Evolutionary conservation across 2,329 filamentous ascomycete genomes (phyloP), one percentile per base, ranked within the genome.

Genomic region (Hymenoscyphus occultus): DNA sequence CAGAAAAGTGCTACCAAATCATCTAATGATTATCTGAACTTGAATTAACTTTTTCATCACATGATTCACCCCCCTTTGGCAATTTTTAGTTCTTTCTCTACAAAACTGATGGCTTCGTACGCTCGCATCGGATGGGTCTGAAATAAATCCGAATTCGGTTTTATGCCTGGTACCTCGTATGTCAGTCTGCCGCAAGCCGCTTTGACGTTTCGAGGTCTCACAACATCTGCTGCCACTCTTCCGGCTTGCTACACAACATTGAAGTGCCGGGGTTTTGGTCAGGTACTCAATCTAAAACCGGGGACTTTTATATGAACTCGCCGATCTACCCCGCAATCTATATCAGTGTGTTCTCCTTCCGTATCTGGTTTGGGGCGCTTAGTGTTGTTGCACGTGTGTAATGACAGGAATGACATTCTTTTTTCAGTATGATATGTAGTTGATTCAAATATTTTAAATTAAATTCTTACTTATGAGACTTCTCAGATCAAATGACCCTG

Each of bases 241-340:
- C 45, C 45, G 19, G n/a, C 22, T 4, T 51, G 19, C 45, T 51
- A 54, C 48, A 54, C 48, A 54, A 54, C 48, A 54, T 54, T 28
- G 13, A 54, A 22, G 48, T 54, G 13, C 48, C 48, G 19, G 22
- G 48, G 22, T 54, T 28, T 54, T 13, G 6, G 48, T 10, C 22
- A 54, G 48, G 48, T 19, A 54, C 48, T 54, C 48, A 54, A 28
- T 54, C 22, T 54, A 22, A 54, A 54, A 54, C 19, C 48, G 48
- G 48, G 16, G 48, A 28, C 10, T 13, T 13, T 14, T 31, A 28
- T 12, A 54, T 28, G 7, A 54, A 19, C 19, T 54, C 48, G 19
- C 48, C 48, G 48, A 54, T 51, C 48, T 54, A 54, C 48, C 48
- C 48, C 48, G 48, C 48, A 54, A 12, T 13, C 10, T 54, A 54